Evolutionary conservation across 2,329 filamentous ascomycete genomes (phyloP), one percentile per base, ranked within the genome.

Genomic region (Penicillium brasilianum): DNA sequence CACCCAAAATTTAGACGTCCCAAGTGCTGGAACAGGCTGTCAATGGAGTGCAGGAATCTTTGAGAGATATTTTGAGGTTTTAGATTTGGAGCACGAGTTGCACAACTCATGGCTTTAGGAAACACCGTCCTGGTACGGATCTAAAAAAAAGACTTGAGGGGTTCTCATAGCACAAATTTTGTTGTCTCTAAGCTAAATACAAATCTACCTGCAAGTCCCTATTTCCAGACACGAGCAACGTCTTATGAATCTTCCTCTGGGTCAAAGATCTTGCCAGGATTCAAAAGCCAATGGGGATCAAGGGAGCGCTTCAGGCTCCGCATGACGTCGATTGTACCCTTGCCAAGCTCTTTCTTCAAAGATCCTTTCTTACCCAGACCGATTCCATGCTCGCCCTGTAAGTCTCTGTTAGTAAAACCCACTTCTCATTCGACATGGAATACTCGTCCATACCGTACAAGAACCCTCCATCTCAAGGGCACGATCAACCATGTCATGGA

Each of bases 391-490:
- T 96, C 93, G 30, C 92, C 93, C 72, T 79, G 56, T 51, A 51
- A n/a, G 10, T 2, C 6, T 4, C 3, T 8, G 53, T 63, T 55
- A 62, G 69, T 67, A 37, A 30, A 36, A 14, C 11, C 13, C 30
- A 8, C 18, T 32, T 39, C 1, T 7, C 13, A 4, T 25, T 18
- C 11, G 2, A 18, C 6, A 8, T 11, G 3, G 4, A 37, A 10
- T 10, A 9, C 13, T 7, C 32, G 14, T 13, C 20, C 60, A 73
- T 76, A 82, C 81, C 0, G 93, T 96, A 75, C 91, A 95, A 6
- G 93, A 96, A 1, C 93, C 92, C 61, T 97, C 93, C 93, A 97
- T 97, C 66, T 94, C 91, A 25, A 97, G 77, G 2, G 93, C 93
- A n/a, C 92, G 86, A 67, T 90, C 85, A 20, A 97, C 92, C 93